A percentile compares a stretch with the other conserved stretches of the same genome.
Evolutionary conservation across 1,284 basidiomycete species (phyloP).

Genomic region (Exsudoporus floridanus): DNA sequence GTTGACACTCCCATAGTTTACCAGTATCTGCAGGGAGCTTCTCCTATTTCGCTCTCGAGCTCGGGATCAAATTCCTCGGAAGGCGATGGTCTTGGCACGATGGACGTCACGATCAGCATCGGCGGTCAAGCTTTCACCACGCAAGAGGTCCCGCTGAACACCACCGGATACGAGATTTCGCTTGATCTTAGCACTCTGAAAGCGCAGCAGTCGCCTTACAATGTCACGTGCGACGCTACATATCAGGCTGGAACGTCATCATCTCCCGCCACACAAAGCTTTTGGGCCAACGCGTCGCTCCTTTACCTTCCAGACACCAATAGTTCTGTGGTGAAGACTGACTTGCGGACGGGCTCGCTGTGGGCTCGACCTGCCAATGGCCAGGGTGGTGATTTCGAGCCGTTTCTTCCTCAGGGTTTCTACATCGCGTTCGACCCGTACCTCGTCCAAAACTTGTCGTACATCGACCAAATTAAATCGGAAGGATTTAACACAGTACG

Average conservation of each 20-base stretch:
- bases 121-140: slow-evolving; percentile 42
- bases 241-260: slow-evolving; percentile 13
- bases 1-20: slow-evolving; percentile 59
- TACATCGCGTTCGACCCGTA: slow-evolving; percentile 25
- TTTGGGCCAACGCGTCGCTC: slow-evolving; percentile 23
- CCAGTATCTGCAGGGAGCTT: slow-evolving; percentile 46
- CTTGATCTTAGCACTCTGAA: slow-evolving; percentile 23
- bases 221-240: slow-evolving; percentile 25
- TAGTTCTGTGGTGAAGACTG: slow-evolving; percentile 35
- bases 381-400: slow-evolving; percentile 19
- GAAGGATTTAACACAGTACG: slow-evolving; percentile 35
- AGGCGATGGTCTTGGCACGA: slow-evolving; percentile 8
- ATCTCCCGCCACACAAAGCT: slow-evolving; percentile 14
- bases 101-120: slow-evolving; percentile 45
- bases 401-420: slow-evolving; percentile 34
- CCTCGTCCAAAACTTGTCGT: slow-evolving; percentile 23
- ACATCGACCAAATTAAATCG: slow-evolving; percentile 19
- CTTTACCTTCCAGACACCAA: slow-evolving; percentile 34
- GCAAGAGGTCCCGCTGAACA: slow-evolving; percentile 52
- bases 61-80: slow-evolving; percentile 13
- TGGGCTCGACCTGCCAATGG: slow-evolving; percentile 24
- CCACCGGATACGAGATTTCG: slow-evolving; percentile 33
- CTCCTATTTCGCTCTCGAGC: slow-evolving; percentile 44
- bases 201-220: slow-evolving; percentile 19
- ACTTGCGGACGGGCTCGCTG: slow-evolving; percentile 30